Percentiles rank a stretch among this genome's conserved stretches.
Conservation (phyloP, 192 early-diverging fungal species). For the Polychytrium aggregatum region DNA sequence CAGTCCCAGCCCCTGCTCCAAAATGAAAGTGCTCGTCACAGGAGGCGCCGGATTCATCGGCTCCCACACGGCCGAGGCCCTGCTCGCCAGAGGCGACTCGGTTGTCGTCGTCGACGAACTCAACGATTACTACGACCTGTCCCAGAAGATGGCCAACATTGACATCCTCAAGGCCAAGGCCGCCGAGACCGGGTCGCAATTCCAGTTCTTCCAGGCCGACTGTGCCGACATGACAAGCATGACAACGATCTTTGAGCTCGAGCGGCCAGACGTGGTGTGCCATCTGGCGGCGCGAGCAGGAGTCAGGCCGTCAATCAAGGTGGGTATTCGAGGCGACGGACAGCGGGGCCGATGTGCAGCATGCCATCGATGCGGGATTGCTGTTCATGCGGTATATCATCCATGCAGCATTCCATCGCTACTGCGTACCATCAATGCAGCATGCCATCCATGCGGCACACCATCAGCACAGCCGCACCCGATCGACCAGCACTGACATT, state of each 20-base stretch:
- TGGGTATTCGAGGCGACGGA: no score
- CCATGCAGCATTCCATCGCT: no score
- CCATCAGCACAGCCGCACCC: no score
- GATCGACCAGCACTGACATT: no score
- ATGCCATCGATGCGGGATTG: no score
- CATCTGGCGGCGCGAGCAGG: slow-evolving; percentile 6
- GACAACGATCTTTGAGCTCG: slow-evolving; percentile 4
- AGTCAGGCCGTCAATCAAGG: slow-evolving; percentile 4
- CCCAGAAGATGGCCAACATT: slow-evolving; percentile 5
- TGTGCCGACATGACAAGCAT: slow-evolving; percentile 5
- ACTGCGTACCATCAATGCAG: no score
- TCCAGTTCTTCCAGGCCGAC: slow-evolving; percentile 2
- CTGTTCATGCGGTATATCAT: no score
- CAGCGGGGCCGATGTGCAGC: no score
- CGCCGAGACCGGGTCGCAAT: not conserved
- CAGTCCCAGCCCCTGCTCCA: no score
- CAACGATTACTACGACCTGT: slow-evolving; percentile 11
- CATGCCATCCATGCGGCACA: no score
- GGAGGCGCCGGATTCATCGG: slow-evolving; percentile 19
- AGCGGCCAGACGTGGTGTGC: slow-evolving; percentile 2
- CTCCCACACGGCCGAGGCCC: slow-evolving; percentile 14
- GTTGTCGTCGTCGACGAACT: slow-evolving; percentile 18
- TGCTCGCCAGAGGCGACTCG: slow-evolving; percentile 6
- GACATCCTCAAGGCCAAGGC: not conserved
- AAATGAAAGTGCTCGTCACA: slow-evolving; percentile 17